Conservation (phyloP, 2,329 filamentous ascomycete species). For the Talaromyces sp. region DNA sequence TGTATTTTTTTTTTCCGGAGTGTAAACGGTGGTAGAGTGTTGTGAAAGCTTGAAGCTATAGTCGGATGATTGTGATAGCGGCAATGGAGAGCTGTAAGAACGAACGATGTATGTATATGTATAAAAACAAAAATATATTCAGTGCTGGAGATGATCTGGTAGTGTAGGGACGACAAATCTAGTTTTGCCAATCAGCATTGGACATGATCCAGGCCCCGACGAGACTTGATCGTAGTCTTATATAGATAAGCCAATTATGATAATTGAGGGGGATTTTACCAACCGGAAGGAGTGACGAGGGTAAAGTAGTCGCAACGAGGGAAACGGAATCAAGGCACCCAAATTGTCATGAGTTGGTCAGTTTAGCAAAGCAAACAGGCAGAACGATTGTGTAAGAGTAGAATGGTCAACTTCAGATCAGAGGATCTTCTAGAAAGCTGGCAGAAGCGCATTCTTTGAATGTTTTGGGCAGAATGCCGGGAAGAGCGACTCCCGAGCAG, state of each 20-base stretch:
- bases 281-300: slow-evolving; percentile 1
- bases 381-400: not conserved
- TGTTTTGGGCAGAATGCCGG: not conserved
- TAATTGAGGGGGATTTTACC: not conserved
- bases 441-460: not conserved
- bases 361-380: not conserved
- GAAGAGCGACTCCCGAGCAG: not conserved
- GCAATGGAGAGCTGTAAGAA: not conserved
- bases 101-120: not conserved
- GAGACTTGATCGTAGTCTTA: not conserved
- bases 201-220: not conserved
- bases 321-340: not conserved
- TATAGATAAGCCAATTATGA: not conserved
- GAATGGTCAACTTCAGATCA: not conserved
- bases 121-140: not conserved
- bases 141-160: not conserved
- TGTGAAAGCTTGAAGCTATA: not conserved
- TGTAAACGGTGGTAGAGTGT: not conserved
- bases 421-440: not conserved
- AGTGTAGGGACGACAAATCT: not conserved
- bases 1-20: not conserved
- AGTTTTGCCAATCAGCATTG: not conserved
- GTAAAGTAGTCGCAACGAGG: not conserved
- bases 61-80: not conserved
- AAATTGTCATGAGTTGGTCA: not conserved